Percentiles rank a stretch among this genome's conserved stretches.
phyloP scores from a whole-genome alignment of 2,329 filamentous ascomycete genomes.

The Diplodia sapinea region DNA sequence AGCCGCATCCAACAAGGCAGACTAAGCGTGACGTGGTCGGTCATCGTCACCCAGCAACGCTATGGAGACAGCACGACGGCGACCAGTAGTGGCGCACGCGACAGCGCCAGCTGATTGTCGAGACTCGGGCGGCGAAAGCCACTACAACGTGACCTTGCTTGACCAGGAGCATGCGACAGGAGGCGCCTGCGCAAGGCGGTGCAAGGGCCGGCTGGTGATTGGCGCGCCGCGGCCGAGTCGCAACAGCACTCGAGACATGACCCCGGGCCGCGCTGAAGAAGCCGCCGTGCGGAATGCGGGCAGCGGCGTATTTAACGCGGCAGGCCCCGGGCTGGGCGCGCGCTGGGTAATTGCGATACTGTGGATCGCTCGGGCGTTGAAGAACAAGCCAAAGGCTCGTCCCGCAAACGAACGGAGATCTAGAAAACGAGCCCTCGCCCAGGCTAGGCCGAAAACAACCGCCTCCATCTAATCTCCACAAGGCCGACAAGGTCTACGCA shows the following conservation, averaged over 20 bases:
- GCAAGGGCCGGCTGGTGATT: constrained; percentile 26
- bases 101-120: constrained; percentile 27
- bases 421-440: constrained; percentile 18
- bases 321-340: not conserved
- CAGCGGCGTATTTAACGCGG: constrained; percentile 7
- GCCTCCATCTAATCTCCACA: constrained; percentile 27
- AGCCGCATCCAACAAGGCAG: not conserved
- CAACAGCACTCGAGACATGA: constrained; percentile 25
- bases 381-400: constrained; percentile 21
- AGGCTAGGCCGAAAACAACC: constrained; percentile 25
- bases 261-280: constrained; percentile 23
- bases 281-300: constrained; percentile 14
- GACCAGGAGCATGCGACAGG: constrained; percentile 28
- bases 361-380: constrained; percentile 18
- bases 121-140: constrained; percentile 16
- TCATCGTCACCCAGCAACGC: not conserved
- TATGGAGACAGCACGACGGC: not conserved
- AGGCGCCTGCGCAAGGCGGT: constrained; percentile 26
- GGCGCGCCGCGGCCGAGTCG: constrained; percentile 13
- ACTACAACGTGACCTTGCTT: constrained; percentile 26
- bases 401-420: constrained; percentile 29
- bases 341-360: not conserved
- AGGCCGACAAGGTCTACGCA: constrained; percentile 20
- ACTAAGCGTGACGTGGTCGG: constrained; percentile 17
- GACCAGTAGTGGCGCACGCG: constrained; percentile 8